Conservation (phyloP, 371 early-diverging fungal species). For the Pancytospora philotis region DNA sequence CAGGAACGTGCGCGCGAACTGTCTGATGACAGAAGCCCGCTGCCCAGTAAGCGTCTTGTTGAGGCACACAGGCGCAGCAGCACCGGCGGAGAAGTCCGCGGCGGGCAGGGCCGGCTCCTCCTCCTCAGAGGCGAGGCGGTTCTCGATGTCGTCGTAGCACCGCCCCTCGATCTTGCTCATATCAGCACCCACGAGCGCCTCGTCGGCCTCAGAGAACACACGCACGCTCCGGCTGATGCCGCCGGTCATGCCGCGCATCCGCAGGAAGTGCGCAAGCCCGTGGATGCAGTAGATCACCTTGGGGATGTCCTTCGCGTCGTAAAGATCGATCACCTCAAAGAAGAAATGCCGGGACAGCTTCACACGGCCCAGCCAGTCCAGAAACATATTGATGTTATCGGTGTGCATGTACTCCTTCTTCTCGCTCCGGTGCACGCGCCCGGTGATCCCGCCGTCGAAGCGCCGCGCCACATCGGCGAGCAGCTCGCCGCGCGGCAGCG, state of each 20-base stretch:
- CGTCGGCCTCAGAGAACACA: slow-evolving; percentile 48
- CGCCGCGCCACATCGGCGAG: slow-evolving; percentile 76
- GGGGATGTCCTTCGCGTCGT: slow-evolving; percentile 96
- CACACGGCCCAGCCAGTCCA: slow-evolving; percentile 68
- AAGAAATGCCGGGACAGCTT: slow-evolving; percentile 77
- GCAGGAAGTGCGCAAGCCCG: slow-evolving; percentile 69
- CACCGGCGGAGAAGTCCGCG: neutral
- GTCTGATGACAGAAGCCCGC: neutral
- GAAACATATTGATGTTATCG: slow-evolving; percentile 90
- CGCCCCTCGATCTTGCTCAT: slow-evolving; percentile 43
- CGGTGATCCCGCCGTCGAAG: slow-evolving; percentile 72
- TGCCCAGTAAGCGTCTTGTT: neutral
- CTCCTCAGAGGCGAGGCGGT: slow-evolving; percentile 4
- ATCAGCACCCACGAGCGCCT: slow-evolving; percentile 49
- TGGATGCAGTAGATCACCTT: slow-evolving; percentile 97
- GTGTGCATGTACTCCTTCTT: slow-evolving; percentile 84
- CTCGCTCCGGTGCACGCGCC: slow-evolving; percentile 69
- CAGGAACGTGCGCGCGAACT: slow-evolving; percentile 28
- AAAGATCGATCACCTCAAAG: slow-evolving; percentile 92
- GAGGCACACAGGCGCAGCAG: neutral
- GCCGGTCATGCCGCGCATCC: slow-evolving; percentile 32
- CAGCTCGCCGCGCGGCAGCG: slow-evolving; percentile 78
- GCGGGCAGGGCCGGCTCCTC: neutral
- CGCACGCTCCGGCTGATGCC: slow-evolving; percentile 45
- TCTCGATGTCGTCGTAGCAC: slow-evolving; percentile 43